Base-by-base conservation (phyloP, 2,329 filamentous ascomycete species). In the Paraphoma chrysanthemicola region DNA sequence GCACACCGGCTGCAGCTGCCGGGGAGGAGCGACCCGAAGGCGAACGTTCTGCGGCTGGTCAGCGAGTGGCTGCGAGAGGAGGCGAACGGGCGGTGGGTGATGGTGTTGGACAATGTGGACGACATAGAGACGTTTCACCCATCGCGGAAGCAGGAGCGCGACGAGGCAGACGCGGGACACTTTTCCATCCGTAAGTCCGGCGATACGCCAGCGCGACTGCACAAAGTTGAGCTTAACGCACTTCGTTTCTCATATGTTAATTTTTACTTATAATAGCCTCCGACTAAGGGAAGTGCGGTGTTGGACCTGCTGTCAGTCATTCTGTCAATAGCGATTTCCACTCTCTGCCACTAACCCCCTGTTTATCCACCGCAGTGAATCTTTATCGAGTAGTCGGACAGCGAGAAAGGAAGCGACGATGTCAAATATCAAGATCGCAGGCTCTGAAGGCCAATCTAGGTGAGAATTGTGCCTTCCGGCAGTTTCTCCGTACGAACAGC, bases 51-150 rank as follows among this genome's bases (percentile, higher is more conserved):
- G 9, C 33, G 52, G 51, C 53, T 63, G 9, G 57, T 64, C 12
- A 36, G 48, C 38, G 39, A 59, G 46, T 60, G 62, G 64, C 55
- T 67, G 1, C 47, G 53, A 39, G 53, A 60, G 14, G 54, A 57
- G 42, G 10, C n/a, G 8, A 64, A 60, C 14, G 53, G 60, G 14
- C 30, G 47, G 28, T 67, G 64, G 62, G 9, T 59, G 12, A 47
- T 65, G 42, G 39, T 67, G 9, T 16, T 67, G 4, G 60, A 67
- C 44, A 66, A 61, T 48, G 56, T 48, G 12, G 62, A 64, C 36
- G 41, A 48, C 18, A n/a, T n/a, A n/a, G n/a, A n/a, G n/a, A n/a
- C n/a, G n/a, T n/a, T n/a, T n/a, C n/a, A n/a, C n/a, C n/a, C n/a
- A n/a, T n/a, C n/a, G n/a, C n/a, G n/a, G n/a, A n/a, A n/a, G n/a